phyloP scores from a whole-genome alignment of 495 filamentous ascomycete species.

The Trichoderma gamsii region DNA sequence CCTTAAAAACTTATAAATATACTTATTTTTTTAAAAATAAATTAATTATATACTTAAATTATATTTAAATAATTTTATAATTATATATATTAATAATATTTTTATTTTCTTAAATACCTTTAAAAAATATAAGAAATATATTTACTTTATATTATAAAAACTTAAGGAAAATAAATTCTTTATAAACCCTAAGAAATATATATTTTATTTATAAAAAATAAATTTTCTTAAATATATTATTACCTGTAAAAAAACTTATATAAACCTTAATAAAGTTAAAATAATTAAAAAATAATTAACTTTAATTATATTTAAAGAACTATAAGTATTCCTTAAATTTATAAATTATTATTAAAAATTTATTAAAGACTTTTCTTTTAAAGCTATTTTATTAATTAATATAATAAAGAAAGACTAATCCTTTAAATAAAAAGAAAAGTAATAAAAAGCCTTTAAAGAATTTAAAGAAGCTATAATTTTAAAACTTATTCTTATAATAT shows the following conservation, averaged over 20 bases:
- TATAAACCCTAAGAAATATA: too few relatives aligned
- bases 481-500: not conserved
- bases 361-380: not conserved
- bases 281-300: not conserved
- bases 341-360: constrained; percentile 4
- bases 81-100: not conserved
- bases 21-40: not conserved
- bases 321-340: not conserved
- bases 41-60: too few relatives aligned
- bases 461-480: not conserved
- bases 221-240: too few relatives aligned
- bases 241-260: not conserved
- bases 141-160: not conserved
- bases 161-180: too few relatives aligned
- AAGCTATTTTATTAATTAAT: not conserved
- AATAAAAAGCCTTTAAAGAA: not conserved
- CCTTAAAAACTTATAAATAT: not conserved
- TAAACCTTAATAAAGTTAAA: not conserved
- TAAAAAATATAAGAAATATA: not conserved
- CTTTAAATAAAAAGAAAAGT: not conserved
- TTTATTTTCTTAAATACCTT: not conserved
- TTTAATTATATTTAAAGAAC: too few relatives aligned
- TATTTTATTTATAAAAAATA: too few relatives aligned
- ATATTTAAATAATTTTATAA: not conserved
- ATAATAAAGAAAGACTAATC: not conserved